Base-by-base conservation (phyloP, 768 basidiomycete species). In the Mrakia blollopis region DNA sequence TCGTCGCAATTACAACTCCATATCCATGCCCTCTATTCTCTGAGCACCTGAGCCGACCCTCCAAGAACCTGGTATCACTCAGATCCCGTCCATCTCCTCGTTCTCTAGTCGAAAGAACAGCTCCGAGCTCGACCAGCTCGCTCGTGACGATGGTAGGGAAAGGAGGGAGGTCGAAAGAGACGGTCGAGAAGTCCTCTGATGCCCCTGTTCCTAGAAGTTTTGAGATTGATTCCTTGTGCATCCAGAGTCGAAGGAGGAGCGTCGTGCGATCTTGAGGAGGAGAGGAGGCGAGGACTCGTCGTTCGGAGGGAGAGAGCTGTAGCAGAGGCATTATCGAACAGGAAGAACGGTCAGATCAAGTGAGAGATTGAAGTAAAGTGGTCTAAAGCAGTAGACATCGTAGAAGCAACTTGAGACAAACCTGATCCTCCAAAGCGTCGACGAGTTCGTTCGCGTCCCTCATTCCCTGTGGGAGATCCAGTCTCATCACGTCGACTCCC, bases 181-280 rank as follows among this genome's bases (percentile, higher is more conserved):
- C 16, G 2, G 37, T 67, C 35, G 65, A 35, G 23, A 67, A 39
- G 37, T 67, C 65, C 37, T 67, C 65, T 10, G 65, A 37, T 39
- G 65, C 41, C 7, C 65, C 65, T 18, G 65, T 67, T 13, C 93
- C 93, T 47, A 94, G 86, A 5, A 92, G 91, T 84, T 94, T 95
- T 8, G 91, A 92, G 82, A 93, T 94, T 6, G 93, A 92, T 83
- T 95, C 93, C 83, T 95, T 95, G 82, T 92, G 84, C 10, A 93
- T 93, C 93, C 93, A 94, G 79, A 92, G 88, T 87, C 90, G 90
- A 81, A 91, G 92, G 82, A 94, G 91, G 25, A 85, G 63, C 21
- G 79, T 63, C 21, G 77, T 62, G 10, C 74, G 60, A 21, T 39
- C 41, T 78, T 90, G 88, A 11, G 84, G 81, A 37, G 88, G 83